Base-by-base conservation (phyloP, 1,284 basidiomycete species). In the Chalciporus sp. region DNA sequence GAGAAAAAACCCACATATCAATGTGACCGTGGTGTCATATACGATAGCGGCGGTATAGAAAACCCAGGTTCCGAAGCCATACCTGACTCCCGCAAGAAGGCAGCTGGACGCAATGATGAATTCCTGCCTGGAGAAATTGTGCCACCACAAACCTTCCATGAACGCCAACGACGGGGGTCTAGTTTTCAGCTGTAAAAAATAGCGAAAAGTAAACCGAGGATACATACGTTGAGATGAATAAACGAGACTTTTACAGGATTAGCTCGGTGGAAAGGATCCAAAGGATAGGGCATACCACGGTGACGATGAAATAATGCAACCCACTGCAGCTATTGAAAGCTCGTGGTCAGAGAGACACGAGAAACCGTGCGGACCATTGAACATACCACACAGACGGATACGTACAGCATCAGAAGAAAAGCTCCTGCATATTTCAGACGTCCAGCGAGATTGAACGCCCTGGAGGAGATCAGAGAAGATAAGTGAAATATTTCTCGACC, bases 391-490 rank as follows among this genome's bases (percentile, higher is more conserved):
- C 73, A 74, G 26, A 73, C 63, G 4, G 66, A 51, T 23, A 74
- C 28, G 58, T 79, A 81, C 14, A 75, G 45, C 11, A 58, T 46
- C 5, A 75, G 28, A 42, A 82, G 58, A 19, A 71, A 53, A 61
- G 68, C 73, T 8, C 75, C 72, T 10, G 81, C 68, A 39, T 55
- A 52, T 27, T 61, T 66, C 16, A 74, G 76, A 49, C 80, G 71
- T 56, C 76, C 67, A 9, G 82, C 79, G 28, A 83, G 70, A 59
- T 81, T 81, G 64, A 76, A 78, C 4, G 79, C 78, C 51, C 82
- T 83, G 61, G 23, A 4, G 27, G 1, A 8, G 16, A 16, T 40
- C 11, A 42, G 39, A 23, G 23, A 23, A 23, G 23, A 23, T 23
- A 6, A 23, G 23, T 23, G 23, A 23, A 23, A 23, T 23, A 23